A percentile compares a stretch with the other conserved stretches of the same genome.
phyloP scores from a whole-genome alignment of 306 rosid species.

The Cercis canadensis region DNA sequence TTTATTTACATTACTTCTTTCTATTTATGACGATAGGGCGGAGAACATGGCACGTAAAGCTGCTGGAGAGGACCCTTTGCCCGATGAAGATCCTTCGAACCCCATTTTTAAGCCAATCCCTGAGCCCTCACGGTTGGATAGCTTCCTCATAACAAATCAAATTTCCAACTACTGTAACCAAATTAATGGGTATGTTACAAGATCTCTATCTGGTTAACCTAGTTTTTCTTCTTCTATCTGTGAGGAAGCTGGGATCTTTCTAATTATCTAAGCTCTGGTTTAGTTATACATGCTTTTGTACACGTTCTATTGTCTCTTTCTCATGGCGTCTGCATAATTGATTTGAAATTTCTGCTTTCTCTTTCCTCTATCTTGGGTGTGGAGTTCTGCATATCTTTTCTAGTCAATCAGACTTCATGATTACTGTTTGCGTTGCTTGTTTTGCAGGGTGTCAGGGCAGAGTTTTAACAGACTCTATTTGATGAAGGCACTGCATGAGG shows the following conservation, averaged over 20 bases:
- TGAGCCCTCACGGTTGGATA: conserved; percentile 93
- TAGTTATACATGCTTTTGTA: neutral
- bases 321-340: neutral
- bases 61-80: conserved; percentile 89
- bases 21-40: conserved; percentile 51
- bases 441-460: conserved; percentile 86
- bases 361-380: neutral
- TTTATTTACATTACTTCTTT: neutral
- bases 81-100: conserved; percentile 95
- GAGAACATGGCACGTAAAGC: conserved; percentile 82
- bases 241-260: conserved; percentile 10
- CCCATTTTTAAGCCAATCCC: conserved; percentile 85
- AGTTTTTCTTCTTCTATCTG: neutral
- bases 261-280: neutral
- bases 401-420: neutral
- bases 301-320: neutral
- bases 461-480: conserved; percentile 81
- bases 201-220: neutral
- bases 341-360: conserved; percentile 14
- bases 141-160: conserved; percentile 96
- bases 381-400: neutral
- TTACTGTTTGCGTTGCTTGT: conserved; percentile 16
- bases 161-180: conserved; percentile 95
- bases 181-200: conserved; percentile 81
- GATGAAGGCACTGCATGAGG: conserved; percentile 83